Evolutionary conservation across 176 grass and related monocot genomes (phyloP), one percentile per base, ranked within the genome.

Genomic region (Tuctoria greenei): DNA sequence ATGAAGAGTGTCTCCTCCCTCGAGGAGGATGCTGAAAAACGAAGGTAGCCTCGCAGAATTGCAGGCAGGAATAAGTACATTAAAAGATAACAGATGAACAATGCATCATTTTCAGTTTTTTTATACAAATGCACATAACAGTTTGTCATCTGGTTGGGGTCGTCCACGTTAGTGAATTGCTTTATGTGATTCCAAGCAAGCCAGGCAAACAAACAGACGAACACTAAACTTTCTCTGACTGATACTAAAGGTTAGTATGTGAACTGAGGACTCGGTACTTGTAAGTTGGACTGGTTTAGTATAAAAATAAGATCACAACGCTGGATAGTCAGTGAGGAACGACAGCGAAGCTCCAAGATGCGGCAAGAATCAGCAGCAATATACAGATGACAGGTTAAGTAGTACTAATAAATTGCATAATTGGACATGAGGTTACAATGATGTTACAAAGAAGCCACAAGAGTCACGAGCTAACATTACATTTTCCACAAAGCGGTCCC

Each of bases 21-120:
- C 26, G 66, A 54, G 23, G 54, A 82, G 38, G 31, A 71, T 58
- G 71, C 23, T 35, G 76, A 55, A 76, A 72, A 81, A 85, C 71
- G 47, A 49, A 91, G 73, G 91, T 91, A 76, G 61, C 79, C 77
- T 79, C 68, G 51, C 81, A 78, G 62, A 43, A 76, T 71, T 46
- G 37, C 39, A 84, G 61, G 16, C 31, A 83, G 58, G 64, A 78
- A 51, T 54, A 81, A 73, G 69, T 64, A 86, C 70, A 58, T 56
- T 34, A 81, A 50, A 43, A 79, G 68, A 65, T 14, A 45, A 88
- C 72, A 87, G 26, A 77, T 34, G 49, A 31, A 46, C 50, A 71
- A 77, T 44, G 66, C 54, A 37, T 23, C 17, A 64, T 56, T 39
- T 34, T 20, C 65, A 31, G 31, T 31, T 31, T 31, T 31, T 31